A percentile compares a stretch with the other conserved stretches of the same genome.
phyloP scores from a whole-genome alignment of 129 eudicot species.

The Logfia minima region DNA sequence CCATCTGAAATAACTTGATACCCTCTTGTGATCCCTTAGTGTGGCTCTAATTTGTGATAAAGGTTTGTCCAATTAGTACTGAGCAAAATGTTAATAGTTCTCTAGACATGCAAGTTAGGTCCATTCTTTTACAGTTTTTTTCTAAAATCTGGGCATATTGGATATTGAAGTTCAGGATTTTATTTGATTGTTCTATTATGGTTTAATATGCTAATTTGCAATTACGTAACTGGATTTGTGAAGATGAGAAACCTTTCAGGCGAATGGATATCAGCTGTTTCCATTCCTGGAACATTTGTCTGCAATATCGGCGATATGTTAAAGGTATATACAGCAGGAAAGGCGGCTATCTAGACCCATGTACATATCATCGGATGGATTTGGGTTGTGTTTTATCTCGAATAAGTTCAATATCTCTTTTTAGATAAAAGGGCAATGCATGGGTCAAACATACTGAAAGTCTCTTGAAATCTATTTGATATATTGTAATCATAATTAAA shows the following conservation, averaged over 20 bases:
- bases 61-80: not conserved
- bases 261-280: conserved; percentile 94
- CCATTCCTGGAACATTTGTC: conserved; percentile 92
- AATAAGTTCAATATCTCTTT: no score
- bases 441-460: not conserved
- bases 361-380: not conserved
- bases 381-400: no score
- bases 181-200: conserved; percentile 8
- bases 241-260: conserved; percentile 88
- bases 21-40: not conserved
- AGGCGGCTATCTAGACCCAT: not conserved
- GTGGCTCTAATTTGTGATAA: not conserved
- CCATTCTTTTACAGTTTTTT: not conserved
- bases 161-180: not conserved
- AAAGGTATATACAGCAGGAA: conserved; percentile 49
- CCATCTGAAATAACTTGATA: not conserved
- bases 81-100: no score
- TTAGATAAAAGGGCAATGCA: not conserved
- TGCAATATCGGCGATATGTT: conserved; percentile 98
- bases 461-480: not conserved
- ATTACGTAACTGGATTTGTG: conserved; percentile 13
- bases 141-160: not conserved
- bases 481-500: no score
- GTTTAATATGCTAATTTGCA: conserved; percentile 15
- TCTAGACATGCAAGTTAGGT: no score